Evolutionary conservation across 1,139 yeast genomes (phyloP).

Genomic region (Blastobotrys ciferrii): DNA sequence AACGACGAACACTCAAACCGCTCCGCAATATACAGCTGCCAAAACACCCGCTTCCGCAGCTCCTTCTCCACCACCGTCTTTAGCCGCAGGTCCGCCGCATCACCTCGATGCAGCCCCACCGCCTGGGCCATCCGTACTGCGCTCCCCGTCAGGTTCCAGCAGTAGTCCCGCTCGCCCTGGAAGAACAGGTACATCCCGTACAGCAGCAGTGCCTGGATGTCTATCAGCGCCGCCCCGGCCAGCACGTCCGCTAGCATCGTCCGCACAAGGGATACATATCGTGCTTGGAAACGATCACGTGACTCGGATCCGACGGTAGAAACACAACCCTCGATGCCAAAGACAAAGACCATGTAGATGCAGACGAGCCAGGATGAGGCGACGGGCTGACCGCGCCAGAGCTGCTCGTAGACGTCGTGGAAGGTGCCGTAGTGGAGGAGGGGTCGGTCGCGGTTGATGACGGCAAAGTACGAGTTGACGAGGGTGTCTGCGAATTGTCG

Average conservation of each 20-base stretch:
- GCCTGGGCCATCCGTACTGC: slow-evolving; percentile 19
- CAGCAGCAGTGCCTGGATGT: slow-evolving; percentile 17
- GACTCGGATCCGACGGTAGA: background rate
- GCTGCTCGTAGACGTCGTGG: slow-evolving; percentile 10
- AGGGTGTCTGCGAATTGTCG: slow-evolving; percentile 16
- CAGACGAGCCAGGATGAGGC: slow-evolving; percentile 16
- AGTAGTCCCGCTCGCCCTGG: slow-evolving; percentile 15
- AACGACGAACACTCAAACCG: slow-evolving; percentile 56
- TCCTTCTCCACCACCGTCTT: slow-evolving; percentile 35
- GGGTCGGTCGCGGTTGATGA: slow-evolving; percentile 14
- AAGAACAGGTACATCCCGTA: slow-evolving; percentile 12
- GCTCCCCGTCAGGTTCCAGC: slow-evolving; percentile 16
- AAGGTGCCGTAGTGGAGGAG: slow-evolving; percentile 14
- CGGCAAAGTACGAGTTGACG: slow-evolving; percentile 9
- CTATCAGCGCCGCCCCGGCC: slow-evolving; percentile 13
- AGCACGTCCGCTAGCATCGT: slow-evolving; percentile 11
- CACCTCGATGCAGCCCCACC: slow-evolving; percentile 25
- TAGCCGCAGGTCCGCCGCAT: slow-evolving; percentile 19
- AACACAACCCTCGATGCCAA: slow-evolving; percentile 8
- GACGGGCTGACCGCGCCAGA: slow-evolving; percentile 13
- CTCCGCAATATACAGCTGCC: slow-evolving; percentile 58
- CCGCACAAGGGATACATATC: slow-evolving; percentile 6
- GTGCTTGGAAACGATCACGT: slow-evolving; percentile 7
- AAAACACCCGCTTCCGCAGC: slow-evolving; percentile 50
- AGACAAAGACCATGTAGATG: slow-evolving; percentile 16